Conservation (phyloP, 2,329 filamentous ascomycete genomes). For the Aspergillus fischeri region DNA sequence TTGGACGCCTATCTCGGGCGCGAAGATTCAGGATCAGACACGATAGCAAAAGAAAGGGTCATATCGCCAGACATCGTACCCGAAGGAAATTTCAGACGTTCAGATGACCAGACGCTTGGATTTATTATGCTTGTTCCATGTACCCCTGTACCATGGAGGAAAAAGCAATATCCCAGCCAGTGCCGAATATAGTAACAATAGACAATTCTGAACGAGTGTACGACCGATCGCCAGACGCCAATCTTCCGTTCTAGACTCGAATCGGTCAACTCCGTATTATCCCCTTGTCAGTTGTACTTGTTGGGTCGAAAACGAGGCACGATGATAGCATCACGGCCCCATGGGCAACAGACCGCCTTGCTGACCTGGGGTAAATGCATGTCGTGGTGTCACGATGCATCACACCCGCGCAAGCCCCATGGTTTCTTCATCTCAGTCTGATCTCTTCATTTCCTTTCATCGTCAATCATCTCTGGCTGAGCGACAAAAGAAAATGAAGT, state of each 20-base stretch:
- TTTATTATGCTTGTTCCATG: not conserved
- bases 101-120: not conserved
- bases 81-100: not conserved
- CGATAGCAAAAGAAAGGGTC: not conserved
- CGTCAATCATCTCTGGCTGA: not conserved
- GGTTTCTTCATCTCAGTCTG: not conserved
- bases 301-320: not conserved
- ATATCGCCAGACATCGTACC: not conserved
- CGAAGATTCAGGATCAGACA: not conserved
- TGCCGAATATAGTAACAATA: not conserved
- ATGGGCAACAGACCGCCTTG: not conserved
- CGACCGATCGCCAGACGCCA: not conserved
- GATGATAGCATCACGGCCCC: not conserved
- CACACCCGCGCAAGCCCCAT: slow-evolving; percentile 2
- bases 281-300: not conserved
- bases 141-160: not conserved
- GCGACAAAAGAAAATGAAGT: not conserved
- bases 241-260: not conserved
- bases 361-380: not conserved
- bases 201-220: not conserved
- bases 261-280: not conserved
- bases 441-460: not conserved
- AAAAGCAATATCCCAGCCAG: not conserved
- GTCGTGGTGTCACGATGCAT: not conserved
- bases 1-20: not conserved